These are phyloP conservation scores for Vanderwaltozyma polyspora DNA, from an alignment of 805 yeast genomes.

Conservation along the genomic window DNA sequence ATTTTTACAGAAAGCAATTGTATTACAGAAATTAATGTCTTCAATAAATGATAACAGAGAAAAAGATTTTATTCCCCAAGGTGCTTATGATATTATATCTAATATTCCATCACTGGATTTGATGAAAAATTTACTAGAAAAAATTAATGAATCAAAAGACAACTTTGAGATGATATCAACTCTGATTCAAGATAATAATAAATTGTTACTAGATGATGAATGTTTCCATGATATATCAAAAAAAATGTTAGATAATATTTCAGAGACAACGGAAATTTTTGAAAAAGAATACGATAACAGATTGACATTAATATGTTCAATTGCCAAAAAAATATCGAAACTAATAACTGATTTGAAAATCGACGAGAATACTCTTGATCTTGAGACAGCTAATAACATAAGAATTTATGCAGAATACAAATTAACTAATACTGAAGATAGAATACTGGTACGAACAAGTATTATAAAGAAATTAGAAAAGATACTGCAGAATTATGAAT, in stretches of 20 bases:
- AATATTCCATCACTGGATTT: constrained; percentile 13
- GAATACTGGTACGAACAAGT: constrained; percentile 3
- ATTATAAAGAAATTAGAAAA: constrained; percentile 9
- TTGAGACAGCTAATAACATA: constrained; percentile 1
- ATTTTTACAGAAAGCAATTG: constrained; percentile 16
- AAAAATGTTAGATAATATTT: not conserved
- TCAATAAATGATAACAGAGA: constrained; percentile 6
- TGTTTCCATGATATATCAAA: constrained; percentile 14
- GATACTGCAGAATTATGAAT: constrained; percentile 6
- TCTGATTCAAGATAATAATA: constrained; percentile 14
- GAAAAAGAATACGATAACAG: not conserved
- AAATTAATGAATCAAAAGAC: constrained; percentile 3
- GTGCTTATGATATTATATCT: constrained; percentile 2
- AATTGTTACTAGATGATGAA: constrained; percentile 12
- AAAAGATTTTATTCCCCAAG: not conserved
- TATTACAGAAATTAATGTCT: constrained; percentile 8
- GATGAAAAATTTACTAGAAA: constrained; percentile 1
- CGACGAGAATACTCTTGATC: constrained; percentile 6
- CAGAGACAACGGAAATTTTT: not conserved
- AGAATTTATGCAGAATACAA: constrained; percentile 1
- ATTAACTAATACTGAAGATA: not conserved
- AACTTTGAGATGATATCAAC: constrained; percentile 5
- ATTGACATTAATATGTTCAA: not conserved
- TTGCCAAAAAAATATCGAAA: not conserved
- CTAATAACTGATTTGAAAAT: constrained; percentile 1